Percentiles rank a stretch among this genome's conserved stretches.
phyloP scores from a whole-genome alignment of 805 yeast species.

The Wickerhamomyces hampshirensis region DNA sequence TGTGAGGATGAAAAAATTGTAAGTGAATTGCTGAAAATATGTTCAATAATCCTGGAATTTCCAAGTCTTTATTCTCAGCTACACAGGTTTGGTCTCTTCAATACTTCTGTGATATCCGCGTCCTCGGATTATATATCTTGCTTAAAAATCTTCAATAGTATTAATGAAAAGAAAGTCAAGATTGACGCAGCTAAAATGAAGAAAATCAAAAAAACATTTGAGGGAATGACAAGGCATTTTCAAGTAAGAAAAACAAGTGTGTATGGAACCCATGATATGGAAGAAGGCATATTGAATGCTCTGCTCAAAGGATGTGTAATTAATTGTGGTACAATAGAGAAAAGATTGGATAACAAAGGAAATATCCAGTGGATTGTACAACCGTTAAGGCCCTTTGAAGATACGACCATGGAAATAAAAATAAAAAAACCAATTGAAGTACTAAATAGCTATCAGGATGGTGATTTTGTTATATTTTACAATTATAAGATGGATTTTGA shows the following conservation, averaged over 20 bases:
- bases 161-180: too few species aligned
- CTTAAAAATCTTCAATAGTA: neutral
- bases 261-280: too few species aligned
- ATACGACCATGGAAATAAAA: neutral
- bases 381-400: neutral
- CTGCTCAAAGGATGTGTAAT: neutral
- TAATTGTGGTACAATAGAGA: neutral
- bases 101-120: neutral
- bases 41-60: neutral
- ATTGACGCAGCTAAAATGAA: too few species aligned
- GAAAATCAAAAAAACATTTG: too few species aligned
- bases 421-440: constrained; percentile 1
- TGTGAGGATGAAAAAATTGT: neutral
- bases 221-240: too few species aligned
- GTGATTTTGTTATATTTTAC: constrained; percentile 3
- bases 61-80: neutral
- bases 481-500: neutral
- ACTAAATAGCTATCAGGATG: neutral
- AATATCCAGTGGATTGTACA: neutral
- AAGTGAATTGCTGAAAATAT: neutral
- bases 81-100: neutral
- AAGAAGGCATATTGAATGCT: neutral
- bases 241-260: too few species aligned
- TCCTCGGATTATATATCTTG: neutral
- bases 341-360: neutral